These are phyloP conservation scores for Solanum acaule DNA, from an alignment of 257 asterid genomes.

Conservation along the genomic window DNA sequence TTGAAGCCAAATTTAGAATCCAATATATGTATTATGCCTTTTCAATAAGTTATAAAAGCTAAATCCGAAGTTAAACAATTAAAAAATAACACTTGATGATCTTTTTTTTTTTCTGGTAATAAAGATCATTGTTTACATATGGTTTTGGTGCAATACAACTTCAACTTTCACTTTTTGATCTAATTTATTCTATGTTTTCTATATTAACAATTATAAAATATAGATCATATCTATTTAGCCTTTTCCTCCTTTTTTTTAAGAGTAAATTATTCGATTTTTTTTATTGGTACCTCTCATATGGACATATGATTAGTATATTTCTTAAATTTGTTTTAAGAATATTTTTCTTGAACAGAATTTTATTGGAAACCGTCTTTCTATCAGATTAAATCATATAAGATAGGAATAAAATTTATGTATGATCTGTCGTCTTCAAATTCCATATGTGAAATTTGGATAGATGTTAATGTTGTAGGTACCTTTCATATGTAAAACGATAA, in stretches of 20 bases:
- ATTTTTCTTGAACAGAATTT: not conserved
- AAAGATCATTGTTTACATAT: not conserved
- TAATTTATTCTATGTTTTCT: not conserved
- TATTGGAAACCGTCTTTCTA: not conserved
- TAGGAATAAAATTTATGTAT: not conserved
- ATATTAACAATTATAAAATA: not conserved
- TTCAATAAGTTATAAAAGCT: not conserved
- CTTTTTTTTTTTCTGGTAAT: not conserved
- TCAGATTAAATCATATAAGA: not conserved
- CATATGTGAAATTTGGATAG: not conserved
- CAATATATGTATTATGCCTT: too few relatives aligned
- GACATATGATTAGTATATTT: not conserved
- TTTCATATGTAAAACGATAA: not conserved
- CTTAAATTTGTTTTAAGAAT: not conserved
- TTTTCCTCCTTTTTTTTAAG: not conserved
- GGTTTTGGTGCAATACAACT: not conserved
- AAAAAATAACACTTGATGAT: not conserved
- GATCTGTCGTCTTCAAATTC: not conserved
- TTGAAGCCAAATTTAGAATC: too few relatives aligned
- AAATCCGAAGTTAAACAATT: not conserved
- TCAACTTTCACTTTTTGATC: not conserved
- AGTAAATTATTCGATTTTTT: not conserved
- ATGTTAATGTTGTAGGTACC: not conserved
- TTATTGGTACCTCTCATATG: not conserved
- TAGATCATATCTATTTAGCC: not conserved